Evolutionary conservation across 441 rosid species (phyloP), one percentile per base, ranked within the genome.

Genomic region (Adansonia grandidieri): DNA sequence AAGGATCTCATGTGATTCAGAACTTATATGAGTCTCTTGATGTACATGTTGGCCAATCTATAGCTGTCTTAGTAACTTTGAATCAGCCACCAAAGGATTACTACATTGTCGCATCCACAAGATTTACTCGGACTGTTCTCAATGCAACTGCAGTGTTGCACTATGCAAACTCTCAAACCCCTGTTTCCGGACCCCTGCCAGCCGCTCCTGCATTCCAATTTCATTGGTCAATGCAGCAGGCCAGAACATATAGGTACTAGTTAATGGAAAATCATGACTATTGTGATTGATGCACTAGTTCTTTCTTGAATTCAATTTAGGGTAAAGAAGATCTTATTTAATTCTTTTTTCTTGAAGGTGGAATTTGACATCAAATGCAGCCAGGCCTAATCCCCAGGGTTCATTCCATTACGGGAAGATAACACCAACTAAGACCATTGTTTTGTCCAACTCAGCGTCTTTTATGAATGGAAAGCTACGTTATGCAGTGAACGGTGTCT

Each of bases 331-430:
- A 78, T 32, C 51, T 5, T n/a, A 17, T 8, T 62, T 47, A 11
- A 62, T 77, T 17, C 7, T 40, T 69, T 63, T n/a, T 60, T 76
- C 66, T 77, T 80, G 76, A 53, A 91, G 98, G 85, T 93, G 98
- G 98, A 95, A 95, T 84, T 84, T 95, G 86, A 95, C 98, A 2
- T 91, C 98, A 17, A 95, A 84, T 84, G 98, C 98, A 72, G 98
- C 98, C 44, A 89, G 98, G 78, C 97, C 97, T 32, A 95, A 95
- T 75, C 98, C 98, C 74, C 98, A 95, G 82, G 98, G 99, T 28
- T 96, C 99, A 8, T 96, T 76, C 85, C 99, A 93, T 74, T 93
- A 96, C 6, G 98, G 98, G 75, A 84, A 71, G 77, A 95, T 95
- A 78, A 78, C 71, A n/a, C 62, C 92, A 8, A 84, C 90, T 1